Evolutionary conservation across 805 yeast species (phyloP), one percentile per base, ranked within the genome.

Genomic region (Middelhovenomyces tepae): DNA sequence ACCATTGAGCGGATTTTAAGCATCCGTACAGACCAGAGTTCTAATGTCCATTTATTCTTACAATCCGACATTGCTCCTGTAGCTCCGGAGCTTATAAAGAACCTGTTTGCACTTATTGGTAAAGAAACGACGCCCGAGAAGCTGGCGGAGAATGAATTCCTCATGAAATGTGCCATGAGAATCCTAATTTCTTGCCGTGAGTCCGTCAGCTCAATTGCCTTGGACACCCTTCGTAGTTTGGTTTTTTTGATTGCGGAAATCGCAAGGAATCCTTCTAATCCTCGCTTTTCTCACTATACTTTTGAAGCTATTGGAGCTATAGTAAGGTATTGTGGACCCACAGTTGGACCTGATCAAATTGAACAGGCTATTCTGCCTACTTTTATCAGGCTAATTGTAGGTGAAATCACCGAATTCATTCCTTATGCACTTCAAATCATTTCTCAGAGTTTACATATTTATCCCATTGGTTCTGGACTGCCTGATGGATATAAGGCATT

Each of bases 351-450:
- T 26, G 37, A 56, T 4, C 42, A 51, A 8, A 60, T 71, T 25
- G 76, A 77, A 37, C 57, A 60, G 4, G 40, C 71, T 7, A 63
- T 83, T 21, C 67, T 87, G 47, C 89, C 94, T 5, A 66, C 75
- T 2, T 63, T 83, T 36, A 60, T 87, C 39, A 21, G 17, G 9
- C 59, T 60, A 1, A 72, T 87, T 18, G 64, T 91, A 36, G 78
- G 82, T 14, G 97, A 91, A 47, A 81, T 91, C 28, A 89, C 87
- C 47, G 99, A 91, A 60, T 91, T 91, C 53, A 76, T 83, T 11
- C 96, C 97, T 7, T 91, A 91, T 51, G 76, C 80, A 4, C 80
- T 93, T 59, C 99, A 91, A 61, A 67, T 91, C n/a, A 64, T 91
- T 38, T 78, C 96, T 1, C 85, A 62, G 51, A 56, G 83, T 42